Evolutionary conservation across 1,284 basidiomycete species (phyloP), one percentile per base, ranked within the genome.

Genomic region (Boletellus sp.): DNA sequence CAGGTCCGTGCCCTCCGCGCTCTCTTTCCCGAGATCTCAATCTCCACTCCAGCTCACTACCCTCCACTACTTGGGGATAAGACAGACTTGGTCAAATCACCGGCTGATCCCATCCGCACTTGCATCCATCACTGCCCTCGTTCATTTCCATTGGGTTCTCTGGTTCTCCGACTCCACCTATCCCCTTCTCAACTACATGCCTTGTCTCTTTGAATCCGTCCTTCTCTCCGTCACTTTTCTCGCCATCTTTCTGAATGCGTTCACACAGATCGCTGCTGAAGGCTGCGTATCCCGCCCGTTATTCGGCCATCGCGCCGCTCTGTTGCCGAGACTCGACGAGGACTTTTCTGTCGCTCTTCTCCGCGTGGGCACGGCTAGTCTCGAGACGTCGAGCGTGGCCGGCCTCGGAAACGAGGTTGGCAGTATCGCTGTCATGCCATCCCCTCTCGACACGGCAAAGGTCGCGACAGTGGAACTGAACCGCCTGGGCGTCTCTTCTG

Each of bases 321-420:
- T 79, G 29, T 56, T 73, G 37, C 77, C 76, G 10, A 69, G 66
- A 38, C 74, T 73, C 61, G 83, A 88, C 27, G 86, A 88, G 61
- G 86, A 89, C 59, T 89, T 84, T 63, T 77, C 79, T 4, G 73
- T 87, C 21, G 76, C 82, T 4, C 70, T 89, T 26, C 70, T 87
- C 41, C 77, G 86, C 19, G 69, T 87, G 14, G 84, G 84, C 8
- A 84, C 82, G 1, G 84, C 83, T 2, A 84, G 82, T 56, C 68
- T 89, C 40, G 85, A 88, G 60, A 81, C 82, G 0, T 87, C 84
- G 0, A 79, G 78, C 42, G 72, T 84, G 16, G 74, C 79, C 16
- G 87, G 86, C 1, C 73, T 85, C 57, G 81, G 82, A 2, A 87
- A 89, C 56, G 85, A 89, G 62, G 79, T 87, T 17, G 77, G 77